Evolutionary conservation across 2,329 filamentous ascomycete genomes (phyloP).

Genomic region (Penicillium fuscoglaucum): DNA sequence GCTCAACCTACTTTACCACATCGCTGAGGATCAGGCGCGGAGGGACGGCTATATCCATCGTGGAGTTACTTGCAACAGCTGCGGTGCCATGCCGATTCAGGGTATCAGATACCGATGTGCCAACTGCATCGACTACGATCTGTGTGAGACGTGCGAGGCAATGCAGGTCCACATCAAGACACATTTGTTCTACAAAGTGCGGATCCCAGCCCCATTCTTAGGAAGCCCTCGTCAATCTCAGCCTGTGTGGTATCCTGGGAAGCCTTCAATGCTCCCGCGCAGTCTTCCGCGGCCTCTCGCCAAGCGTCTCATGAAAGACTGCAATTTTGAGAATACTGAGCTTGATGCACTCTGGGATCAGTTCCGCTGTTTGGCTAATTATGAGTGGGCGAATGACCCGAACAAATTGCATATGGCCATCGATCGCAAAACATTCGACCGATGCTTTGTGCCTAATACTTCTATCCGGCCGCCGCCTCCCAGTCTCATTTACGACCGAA

Average conservation of each 20-base stretch:
- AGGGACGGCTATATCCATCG: slow-evolving; percentile 88
- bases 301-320: slow-evolving; percentile 67
- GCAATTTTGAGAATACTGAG: slow-evolving; percentile 79
- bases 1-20: slow-evolving; percentile 81
- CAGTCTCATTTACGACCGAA: slow-evolving; percentile 90
- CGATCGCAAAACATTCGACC: slow-evolving; percentile 89
- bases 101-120: slow-evolving; percentile 92
- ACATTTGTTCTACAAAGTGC: slow-evolving; percentile 95
- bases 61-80: slow-evolving; percentile 88
- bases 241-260: slow-evolving; percentile 84
- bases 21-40: slow-evolving; percentile 88
- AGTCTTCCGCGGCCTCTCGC: slow-evolving; percentile 68
- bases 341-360: slow-evolving; percentile 95
- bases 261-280: slow-evolving; percentile 69
- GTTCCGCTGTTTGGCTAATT: slow-evolving; percentile 89
- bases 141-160: slow-evolving; percentile 88
- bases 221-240: slow-evolving; percentile 75
- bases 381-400: slow-evolving; percentile 79
- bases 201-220: slow-evolving; percentile 81
- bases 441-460: slow-evolving; percentile 82
- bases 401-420: slow-evolving; percentile 77
- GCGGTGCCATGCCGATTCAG: slow-evolving; percentile 82
- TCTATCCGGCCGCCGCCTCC: slow-evolving; percentile 74
- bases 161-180: slow-evolving; percentile 75
- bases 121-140: slow-evolving; percentile 93